Conservation (phyloP, 2,329 filamentous ascomycete genomes). For the Clonostachys rosea region DNA sequence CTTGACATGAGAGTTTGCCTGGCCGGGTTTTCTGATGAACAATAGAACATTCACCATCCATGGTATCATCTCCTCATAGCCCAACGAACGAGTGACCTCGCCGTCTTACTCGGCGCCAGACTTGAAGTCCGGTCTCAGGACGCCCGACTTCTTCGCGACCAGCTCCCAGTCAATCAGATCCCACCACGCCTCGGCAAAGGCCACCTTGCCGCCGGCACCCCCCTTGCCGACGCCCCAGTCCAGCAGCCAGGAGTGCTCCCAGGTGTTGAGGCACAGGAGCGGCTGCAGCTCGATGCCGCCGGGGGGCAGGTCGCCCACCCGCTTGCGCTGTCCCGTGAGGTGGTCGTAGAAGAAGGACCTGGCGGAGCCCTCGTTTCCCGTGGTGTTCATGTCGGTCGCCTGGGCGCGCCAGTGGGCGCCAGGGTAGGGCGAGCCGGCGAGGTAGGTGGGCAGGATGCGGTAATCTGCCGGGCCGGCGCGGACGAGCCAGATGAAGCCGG, state of each 20-base stretch:
- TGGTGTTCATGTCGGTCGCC: slow-evolving; percentile 65
- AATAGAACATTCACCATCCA: too few species aligned
- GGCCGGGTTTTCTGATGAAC: too few species aligned
- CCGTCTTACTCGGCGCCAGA: neutral
- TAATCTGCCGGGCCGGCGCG: slow-evolving; percentile 43
- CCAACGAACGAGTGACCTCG: neutral
- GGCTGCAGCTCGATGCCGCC: slow-evolving; percentile 68
- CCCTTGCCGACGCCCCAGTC: slow-evolving; percentile 63
- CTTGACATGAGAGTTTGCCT: too few species aligned
- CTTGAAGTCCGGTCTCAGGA: slow-evolving; percentile 4
- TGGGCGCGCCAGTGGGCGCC: slow-evolving; percentile 78
- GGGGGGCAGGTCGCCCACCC: slow-evolving; percentile 40
- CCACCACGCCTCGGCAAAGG: slow-evolving; percentile 83
- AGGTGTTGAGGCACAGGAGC: slow-evolving; percentile 88
- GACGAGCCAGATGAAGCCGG: slow-evolving; percentile 95
- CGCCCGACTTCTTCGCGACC: slow-evolving; percentile 44
- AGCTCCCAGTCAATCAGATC: slow-evolving; percentile 77
- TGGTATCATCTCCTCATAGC: too few species aligned
- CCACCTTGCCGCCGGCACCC: slow-evolving; percentile 67
- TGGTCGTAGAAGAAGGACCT: slow-evolving; percentile 32
- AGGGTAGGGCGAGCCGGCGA: slow-evolving; percentile 83
- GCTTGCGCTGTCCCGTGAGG: slow-evolving; percentile 17
- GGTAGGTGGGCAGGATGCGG: slow-evolving; percentile 82
- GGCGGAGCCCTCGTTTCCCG: slow-evolving; percentile 31
- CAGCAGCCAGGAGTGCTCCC: slow-evolving; percentile 88